phyloP scores from a whole-genome alignment of 192 early-diverging fungal species.

The Physocladia obscura region DNA sequence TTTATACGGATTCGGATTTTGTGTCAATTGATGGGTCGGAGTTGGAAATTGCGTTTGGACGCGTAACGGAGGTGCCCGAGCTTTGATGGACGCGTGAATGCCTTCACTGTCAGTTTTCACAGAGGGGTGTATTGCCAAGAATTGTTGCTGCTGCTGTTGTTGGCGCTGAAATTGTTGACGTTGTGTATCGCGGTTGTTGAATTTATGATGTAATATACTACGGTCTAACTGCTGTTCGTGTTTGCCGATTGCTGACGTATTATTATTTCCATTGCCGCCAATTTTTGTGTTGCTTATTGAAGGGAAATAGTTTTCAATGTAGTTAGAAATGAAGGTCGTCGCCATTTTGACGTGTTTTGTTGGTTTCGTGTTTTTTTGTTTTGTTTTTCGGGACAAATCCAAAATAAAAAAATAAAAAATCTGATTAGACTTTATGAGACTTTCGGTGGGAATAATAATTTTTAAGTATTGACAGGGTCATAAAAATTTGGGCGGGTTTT shows the following conservation, averaged over 20 bases:
- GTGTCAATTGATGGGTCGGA: neutral
- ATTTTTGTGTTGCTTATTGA: neutral
- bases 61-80: neutral
- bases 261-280: neutral
- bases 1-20: neutral
- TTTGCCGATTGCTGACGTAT: neutral
- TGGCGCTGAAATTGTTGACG: neutral
- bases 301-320: conserved; percentile 23
- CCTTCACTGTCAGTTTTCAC: neutral
- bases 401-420: too few species aligned
- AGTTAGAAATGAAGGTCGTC: conserved; percentile 9
- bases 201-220: neutral
- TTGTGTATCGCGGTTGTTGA: neutral
- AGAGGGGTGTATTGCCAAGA: neutral
- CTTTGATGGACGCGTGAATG: conserved; percentile 6
- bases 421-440: too few species aligned
- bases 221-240: neutral
- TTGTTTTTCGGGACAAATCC: neutral
- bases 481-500: too few species aligned
- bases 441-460: too few species aligned
- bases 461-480: too few species aligned
- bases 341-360: conserved; percentile 12
- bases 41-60: neutral
- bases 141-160: neutral
- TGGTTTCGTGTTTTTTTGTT: neutral